Evolutionary conservation across 768 basidiomycete species (phyloP), one percentile per base, ranked within the genome.

Genomic region (Boletales sp.): DNA sequence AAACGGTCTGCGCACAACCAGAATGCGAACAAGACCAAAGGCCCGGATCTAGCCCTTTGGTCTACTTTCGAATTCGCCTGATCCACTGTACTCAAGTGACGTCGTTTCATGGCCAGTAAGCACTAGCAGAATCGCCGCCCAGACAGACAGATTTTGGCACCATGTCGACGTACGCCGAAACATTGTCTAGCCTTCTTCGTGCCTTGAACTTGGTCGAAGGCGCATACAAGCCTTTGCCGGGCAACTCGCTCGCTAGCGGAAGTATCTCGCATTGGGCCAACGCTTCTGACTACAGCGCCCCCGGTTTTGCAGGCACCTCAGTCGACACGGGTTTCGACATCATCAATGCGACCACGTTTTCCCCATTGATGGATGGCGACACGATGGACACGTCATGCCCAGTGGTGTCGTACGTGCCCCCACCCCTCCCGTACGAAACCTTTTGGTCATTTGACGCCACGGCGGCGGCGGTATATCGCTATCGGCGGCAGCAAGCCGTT

Each of bases 401-500:
- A 4, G 50, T 49, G n/a, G 30, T 30, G 14, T 15, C 47, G 9
- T 61, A 60, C 38, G 41, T 57, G 11, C 2, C 55, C 18, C 56
- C 52, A 15, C 50, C 43, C 10, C 37, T 49, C 28, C 14, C 34
- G n/a, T 36, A 50, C 15, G 40, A 61, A 38, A 31, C 34, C 0
- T 61, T 61, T 36, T 37, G 38, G 50, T 25, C 59, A 5, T 60
- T 61, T 18, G 59, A 60, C 40, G 15, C 59, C 6, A 30, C 37
- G 8, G 14, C 48, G 9, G 59, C 59, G 18, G 37, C 41, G 2
- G 21, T 61, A 21, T 61, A 61, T 13, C 59, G 59, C 10, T 60
- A 60, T 44, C 59, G 59, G n/a, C 51, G 38, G 12, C 59, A 60
- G 41, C 59, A 57, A 30, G 51, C 59, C 2, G 59, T 60, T 36